These are phyloP conservation scores for Scleroderma citrinum DNA, from an alignment of 768 basidiomycete genomes.

Conservation along the genomic window DNA sequence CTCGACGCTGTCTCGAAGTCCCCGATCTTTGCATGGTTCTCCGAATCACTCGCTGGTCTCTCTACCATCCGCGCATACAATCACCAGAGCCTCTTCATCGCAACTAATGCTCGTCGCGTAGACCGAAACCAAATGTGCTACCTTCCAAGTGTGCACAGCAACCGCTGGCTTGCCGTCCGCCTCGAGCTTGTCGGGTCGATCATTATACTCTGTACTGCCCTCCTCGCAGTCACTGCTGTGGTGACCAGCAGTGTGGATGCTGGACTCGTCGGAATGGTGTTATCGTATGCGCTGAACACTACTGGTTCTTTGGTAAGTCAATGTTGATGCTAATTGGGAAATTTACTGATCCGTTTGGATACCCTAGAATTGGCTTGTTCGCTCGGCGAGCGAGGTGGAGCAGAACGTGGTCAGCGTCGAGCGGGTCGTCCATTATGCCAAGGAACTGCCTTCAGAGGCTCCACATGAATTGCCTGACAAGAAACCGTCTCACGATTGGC, in stretches of 20 bases:
- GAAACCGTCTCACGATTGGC: conserved; percentile 61
- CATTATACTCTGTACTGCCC: conserved; percentile 70
- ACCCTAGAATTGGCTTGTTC: conserved; percentile 71
- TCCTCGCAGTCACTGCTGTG: conserved; percentile 64
- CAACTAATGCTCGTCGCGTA: conserved; percentile 64
- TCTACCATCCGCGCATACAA: conserved; percentile 80
- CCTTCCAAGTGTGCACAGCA: conserved; percentile 64
- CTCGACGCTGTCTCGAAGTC: conserved; percentile 85
- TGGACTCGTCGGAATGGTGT: conserved; percentile 78
- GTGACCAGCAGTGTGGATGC: conserved; percentile 76
- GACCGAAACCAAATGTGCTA: conserved; percentile 85
- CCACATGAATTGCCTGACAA: conserved; percentile 59
- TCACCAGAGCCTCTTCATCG: conserved; percentile 62
- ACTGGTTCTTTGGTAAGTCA: conserved; percentile 69
- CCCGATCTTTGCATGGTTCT: conserved; percentile 89
- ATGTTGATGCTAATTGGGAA: neutral
- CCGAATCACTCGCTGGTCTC: conserved; percentile 67
- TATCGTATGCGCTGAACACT: conserved; percentile 80
- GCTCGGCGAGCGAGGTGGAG: conserved; percentile 82
- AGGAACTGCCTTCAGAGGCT: conserved; percentile 64
- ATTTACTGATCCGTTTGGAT: neutral
- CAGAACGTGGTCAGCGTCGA: conserved; percentile 89
- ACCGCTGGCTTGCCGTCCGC: conserved; percentile 80
- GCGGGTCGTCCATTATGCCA: conserved; percentile 76
- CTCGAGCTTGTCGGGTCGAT: conserved; percentile 79